Conservation (phyloP, 2,329 filamentous ascomycete species). For the Setomelanomma holmii region DNA sequence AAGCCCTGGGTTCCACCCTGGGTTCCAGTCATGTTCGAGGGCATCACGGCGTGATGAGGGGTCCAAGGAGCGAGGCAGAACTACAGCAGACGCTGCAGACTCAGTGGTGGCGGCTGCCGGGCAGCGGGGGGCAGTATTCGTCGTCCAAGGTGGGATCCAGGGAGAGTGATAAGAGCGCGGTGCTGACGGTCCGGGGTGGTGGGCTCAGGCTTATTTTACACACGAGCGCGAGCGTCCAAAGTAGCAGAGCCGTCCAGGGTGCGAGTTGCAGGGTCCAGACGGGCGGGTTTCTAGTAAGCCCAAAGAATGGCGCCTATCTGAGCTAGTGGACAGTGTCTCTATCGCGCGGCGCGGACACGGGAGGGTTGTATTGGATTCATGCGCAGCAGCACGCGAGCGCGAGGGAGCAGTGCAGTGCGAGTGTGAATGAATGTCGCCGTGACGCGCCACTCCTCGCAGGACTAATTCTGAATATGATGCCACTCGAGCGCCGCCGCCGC, state of each 20-base stretch:
- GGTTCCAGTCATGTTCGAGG: slow-evolving; percentile 26
- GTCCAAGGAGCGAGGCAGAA: not conserved
- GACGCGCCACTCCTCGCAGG: not conserved
- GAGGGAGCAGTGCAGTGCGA: not conserved
- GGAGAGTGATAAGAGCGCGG: slow-evolving; percentile 1
- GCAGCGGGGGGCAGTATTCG: not conserved
- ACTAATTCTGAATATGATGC: no score
- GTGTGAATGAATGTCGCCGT: not conserved
- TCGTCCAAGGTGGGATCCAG: not conserved
- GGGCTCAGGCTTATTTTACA: slow-evolving; percentile 10
- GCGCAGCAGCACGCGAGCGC: not conserved
- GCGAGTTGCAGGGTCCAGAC: slow-evolving; percentile 10
- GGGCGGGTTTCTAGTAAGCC: slow-evolving; percentile 11
- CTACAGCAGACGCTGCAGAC: slow-evolving; percentile 3
- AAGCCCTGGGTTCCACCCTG: slow-evolving; percentile 9
- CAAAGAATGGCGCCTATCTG: slow-evolving; percentile 3
- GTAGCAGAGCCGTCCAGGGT: not conserved
- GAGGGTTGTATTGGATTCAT: slow-evolving; percentile 5
- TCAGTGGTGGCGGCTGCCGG: not conserved
- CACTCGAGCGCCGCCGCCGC: not conserved
- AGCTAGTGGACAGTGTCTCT: slow-evolving; percentile 10
- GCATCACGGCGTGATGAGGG: slow-evolving; percentile 5
- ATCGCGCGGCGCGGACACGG: slow-evolving; percentile 11
- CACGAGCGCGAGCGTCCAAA: slow-evolving; percentile 4
- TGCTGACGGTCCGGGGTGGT: slow-evolving; percentile 9